phyloP scores from a whole-genome alignment of 805 yeast species.

The Nematodospora valgi region DNA sequence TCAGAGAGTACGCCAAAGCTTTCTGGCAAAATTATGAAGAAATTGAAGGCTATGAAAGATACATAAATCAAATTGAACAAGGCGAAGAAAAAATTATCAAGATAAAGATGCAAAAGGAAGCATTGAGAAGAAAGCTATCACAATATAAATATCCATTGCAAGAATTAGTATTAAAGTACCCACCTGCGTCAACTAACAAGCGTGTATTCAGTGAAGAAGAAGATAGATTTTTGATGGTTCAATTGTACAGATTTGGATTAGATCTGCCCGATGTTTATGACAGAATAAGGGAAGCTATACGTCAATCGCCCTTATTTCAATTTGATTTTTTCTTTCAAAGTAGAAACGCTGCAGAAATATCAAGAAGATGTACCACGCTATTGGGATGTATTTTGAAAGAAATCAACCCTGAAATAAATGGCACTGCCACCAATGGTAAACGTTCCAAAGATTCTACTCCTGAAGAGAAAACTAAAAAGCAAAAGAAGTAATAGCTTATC shows the following conservation, averaged over 20 bases:
- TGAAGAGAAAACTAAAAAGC: conserved; percentile 11
- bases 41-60: conserved; percentile 87
- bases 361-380: conserved; percentile 78
- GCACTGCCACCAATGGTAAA: conserved; percentile 8
- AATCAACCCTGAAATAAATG: conserved; percentile 18
- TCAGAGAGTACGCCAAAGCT: conserved; percentile 66
- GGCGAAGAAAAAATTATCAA: conserved; percentile 83
- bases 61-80: conserved; percentile 71
- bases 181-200: conserved; percentile 66
- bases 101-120: conserved; percentile 68
- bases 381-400: conserved; percentile 75
- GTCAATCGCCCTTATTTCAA: conserved; percentile 72
- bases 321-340: conserved; percentile 86
- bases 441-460: conserved; percentile 14
- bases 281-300: conserved; percentile 67
- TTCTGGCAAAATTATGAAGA: conserved; percentile 80
- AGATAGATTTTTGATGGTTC: conserved; percentile 81
- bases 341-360: conserved; percentile 71
- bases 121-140: conserved; percentile 70
- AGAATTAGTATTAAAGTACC: conserved; percentile 67
- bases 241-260: conserved; percentile 74
- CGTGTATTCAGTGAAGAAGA: conserved; percentile 78
- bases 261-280: conserved; percentile 80
- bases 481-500: conserved; percentile 3
- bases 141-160: conserved; percentile 73